phyloP scores from a whole-genome alignment of 257 asterid species.

The Solanum piurae region DNA sequence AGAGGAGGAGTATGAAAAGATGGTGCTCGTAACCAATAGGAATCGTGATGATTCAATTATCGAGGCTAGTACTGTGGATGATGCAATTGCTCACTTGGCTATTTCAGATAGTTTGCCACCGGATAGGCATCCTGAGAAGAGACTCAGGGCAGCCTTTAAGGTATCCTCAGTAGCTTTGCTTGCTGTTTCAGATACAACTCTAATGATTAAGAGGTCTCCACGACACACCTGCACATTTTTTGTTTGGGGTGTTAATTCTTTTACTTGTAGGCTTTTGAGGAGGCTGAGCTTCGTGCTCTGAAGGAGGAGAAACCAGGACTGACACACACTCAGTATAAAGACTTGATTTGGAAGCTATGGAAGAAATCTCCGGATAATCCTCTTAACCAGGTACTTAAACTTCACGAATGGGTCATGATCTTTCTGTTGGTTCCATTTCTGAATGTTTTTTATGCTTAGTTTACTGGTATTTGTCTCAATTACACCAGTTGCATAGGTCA shows the following conservation, averaged over 20 bases:
- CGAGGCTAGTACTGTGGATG: constrained; percentile 81
- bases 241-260: neutral
- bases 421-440: neutral
- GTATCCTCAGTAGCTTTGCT: constrained; percentile 10
- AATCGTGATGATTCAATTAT: constrained; percentile 71
- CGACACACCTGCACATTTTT: neutral
- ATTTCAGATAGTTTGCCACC: constrained; percentile 47
- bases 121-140: constrained; percentile 92
- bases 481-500: neutral
- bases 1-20: constrained; percentile 81
- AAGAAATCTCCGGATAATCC: constrained; percentile 94
- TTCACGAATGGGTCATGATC: neutral
- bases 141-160: constrained; percentile 92
- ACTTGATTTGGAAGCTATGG: constrained; percentile 96
- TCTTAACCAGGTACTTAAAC: constrained; percentile 54
- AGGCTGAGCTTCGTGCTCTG: constrained; percentile 18
- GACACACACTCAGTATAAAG: constrained; percentile 43
- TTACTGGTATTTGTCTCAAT: neutral
- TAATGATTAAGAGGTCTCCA: neutral
- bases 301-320: constrained; percentile 43
- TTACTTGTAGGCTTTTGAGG: constrained; percentile 19
- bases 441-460: neutral
- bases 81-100: constrained; percentile 69
- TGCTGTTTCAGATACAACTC: neutral
- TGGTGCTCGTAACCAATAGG: constrained; percentile 51